Evolutionary conservation across 352 stramenopile species (phyloP), one percentile per base, ranked within the genome.

Genomic region (Pythium dissotocum): DNA sequence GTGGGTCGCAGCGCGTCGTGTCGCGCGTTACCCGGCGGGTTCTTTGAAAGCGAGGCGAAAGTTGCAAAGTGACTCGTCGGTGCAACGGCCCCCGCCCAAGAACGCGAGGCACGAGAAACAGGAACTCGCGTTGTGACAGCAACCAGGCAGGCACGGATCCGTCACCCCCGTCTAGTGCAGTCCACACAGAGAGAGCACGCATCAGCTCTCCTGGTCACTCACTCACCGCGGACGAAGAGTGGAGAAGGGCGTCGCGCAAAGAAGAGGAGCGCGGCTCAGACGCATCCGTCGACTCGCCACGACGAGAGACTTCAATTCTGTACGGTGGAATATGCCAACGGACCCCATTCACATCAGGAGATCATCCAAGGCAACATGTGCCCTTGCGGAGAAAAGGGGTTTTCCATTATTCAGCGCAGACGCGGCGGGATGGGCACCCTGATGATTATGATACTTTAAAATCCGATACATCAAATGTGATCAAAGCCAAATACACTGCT

Each of bases 1-100:
- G 52, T 53, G 18, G 28, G 44, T 12, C 57, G 65, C 28, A 30
- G 28, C 28, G 28, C 56, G 63, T 57, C 54, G 48, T 58, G 63
- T 60, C 30, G 38, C 38, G 38, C 36, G 57, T 54, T 54, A 63
- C 58, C 14, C 58, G 35, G 54, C 33, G 30, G 28, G 63, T 72
- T 77, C 70, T 67, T 73, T 51, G 70, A 77, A 73, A 77, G 61
- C 33, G 65, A 69, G 28, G 61, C 58, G 70, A 77, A 77, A 77
- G 70, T 77, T 77, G 66, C 70, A 61, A 74, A 77, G 53, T 74
- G 70, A 70, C 30, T 58, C n/a, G 32, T 33, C 26, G 36, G 35
- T 36, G 46, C 55, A 64, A 63, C 53, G 26, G 62, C 28, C 52
- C 28, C 33, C 13, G 57, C 26, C 58, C 35, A 18, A 53, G n/a